Evolutionary conservation across 148 eudicot genomes (phyloP).

Genomic region (Camellia granthamiana): DNA sequence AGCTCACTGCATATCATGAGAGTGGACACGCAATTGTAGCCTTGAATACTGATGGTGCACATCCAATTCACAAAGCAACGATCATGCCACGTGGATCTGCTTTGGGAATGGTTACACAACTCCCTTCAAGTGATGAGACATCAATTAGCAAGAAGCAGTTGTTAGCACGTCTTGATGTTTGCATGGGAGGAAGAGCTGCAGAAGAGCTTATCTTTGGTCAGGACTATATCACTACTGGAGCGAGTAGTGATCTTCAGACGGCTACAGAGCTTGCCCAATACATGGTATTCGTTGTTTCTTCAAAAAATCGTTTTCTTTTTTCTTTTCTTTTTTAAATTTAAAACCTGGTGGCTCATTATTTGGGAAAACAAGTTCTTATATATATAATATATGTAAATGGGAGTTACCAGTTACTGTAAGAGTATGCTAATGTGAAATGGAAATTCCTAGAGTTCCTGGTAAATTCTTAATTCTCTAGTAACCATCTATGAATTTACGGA

Average conservation of each 20-base stretch:
- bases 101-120: slow-evolving; percentile 96
- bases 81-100: slow-evolving; percentile 97
- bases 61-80: slow-evolving; percentile 95
- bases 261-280: slow-evolving; percentile 96
- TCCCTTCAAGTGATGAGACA: slow-evolving; percentile 90
- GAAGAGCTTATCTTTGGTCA: slow-evolving; percentile 96
- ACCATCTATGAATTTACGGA: not conserved
- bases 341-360: not conserved
- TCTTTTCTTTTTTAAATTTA: no score
- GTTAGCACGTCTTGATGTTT: slow-evolving; percentile 99
- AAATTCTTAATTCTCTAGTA: no score
- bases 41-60: slow-evolving; percentile 89
- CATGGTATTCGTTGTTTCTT: slow-evolving; percentile 53
- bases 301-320: not conserved
- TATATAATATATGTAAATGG: not conserved
- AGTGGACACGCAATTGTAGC: slow-evolving; percentile 99
- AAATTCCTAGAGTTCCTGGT: not conserved
- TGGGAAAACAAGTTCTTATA: not conserved
- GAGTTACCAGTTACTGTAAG: not conserved
- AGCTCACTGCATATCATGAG: slow-evolving; percentile 99
- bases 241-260: slow-evolving; percentile 81
- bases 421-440: not conserved
- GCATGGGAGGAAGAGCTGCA: slow-evolving; percentile 99
- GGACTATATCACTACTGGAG: slow-evolving; percentile 92
- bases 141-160: slow-evolving; percentile 86